A percentile compares a stretch with the other conserved stretches of the same genome.
Evolutionary conservation across 495 filamentous ascomycete genomes (phyloP).

Genomic region (Platismatia glauca): DNA sequence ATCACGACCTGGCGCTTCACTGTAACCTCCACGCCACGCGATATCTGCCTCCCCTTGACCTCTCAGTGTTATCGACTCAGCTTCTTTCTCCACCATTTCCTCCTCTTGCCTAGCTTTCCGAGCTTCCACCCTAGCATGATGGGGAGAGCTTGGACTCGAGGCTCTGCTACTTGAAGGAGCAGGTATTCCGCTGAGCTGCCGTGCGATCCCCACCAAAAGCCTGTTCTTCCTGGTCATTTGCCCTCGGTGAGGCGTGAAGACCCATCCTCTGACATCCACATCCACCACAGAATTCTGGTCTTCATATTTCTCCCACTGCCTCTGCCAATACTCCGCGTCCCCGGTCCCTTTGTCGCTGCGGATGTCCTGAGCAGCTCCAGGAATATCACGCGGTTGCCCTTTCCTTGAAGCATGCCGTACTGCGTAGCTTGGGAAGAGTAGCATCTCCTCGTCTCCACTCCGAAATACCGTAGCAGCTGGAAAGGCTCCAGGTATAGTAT

Average conservation of each 20-base stretch:
- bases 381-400: constrained; percentile 31
- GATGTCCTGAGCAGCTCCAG: constrained; percentile 28
- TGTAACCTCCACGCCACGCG: constrained; percentile 57
- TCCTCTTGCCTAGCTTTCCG: constrained; percentile 42
- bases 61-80: constrained; percentile 59
- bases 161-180: constrained; percentile 41
- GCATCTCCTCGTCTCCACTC: constrained; percentile 80
- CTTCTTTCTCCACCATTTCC: constrained; percentile 59
- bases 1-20: constrained; percentile 36
- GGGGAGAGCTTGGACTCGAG: constrained; percentile 30
- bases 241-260: constrained; percentile 75
- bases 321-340: constrained; percentile 58
- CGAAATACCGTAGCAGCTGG: constrained; percentile 71
- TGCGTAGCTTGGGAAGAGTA: constrained; percentile 88
- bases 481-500: constrained; percentile 64
- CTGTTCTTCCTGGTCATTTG: constrained; percentile 86
- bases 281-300: constrained; percentile 77
- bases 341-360: constrained; percentile 27
- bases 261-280: constrained; percentile 91
- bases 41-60: constrained; percentile 62
- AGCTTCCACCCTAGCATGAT: constrained; percentile 26
- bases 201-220: constrained; percentile 70
- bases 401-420: constrained; percentile 45
- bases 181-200: constrained; percentile 77
- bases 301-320: constrained; percentile 60